Evolutionary conservation across 2,329 filamentous ascomycete species (phyloP), one percentile per base, ranked within the genome.

Genomic region (Orbilia javanica): DNA sequence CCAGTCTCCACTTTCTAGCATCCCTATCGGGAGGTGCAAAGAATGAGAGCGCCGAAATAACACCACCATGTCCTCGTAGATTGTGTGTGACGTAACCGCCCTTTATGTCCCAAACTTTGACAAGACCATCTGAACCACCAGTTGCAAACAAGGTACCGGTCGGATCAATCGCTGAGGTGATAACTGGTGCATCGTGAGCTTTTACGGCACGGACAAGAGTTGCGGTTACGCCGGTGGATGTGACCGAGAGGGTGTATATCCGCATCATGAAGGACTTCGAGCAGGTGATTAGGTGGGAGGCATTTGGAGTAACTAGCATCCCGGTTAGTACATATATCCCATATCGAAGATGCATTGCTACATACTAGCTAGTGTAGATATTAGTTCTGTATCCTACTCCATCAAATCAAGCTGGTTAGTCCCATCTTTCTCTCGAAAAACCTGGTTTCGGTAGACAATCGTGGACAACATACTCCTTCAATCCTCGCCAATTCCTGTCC

Each of bases 181-280:
- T 91, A 0, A 98, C 94, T 0, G 96, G 96, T 1, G 95, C 94
- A 0, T 90, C 88, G 83, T 98, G 96, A 6, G 96, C 94, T 84
- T 97, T 97, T 34, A 97, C 85, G 2, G 93, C 94, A 81, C 94
- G 90, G 15, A 92, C 84, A 15, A 96, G 89, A 62, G 91, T 89
- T 20, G 90, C 85, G 66, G 90, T 88, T 79, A 94, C 87, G 3
- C 86, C 84, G 55, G 86, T 86, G 13, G 57, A 42, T 20, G 11
- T 55, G 42, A 88, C 87, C 20, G 88, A 86, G 27, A 99, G 87
- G 18, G 91, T 86, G 85, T 93, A 98, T 80, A 98, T 94, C 83
- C 93, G 92, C 94, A 98, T 96, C 5, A 94, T 94, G 68, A 97
- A 87, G n/a, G 95, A 98, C 81, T 95, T 91, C 18, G 96, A 99